A percentile compares a stretch with the other conserved stretches of the same genome.
Conservation (phyloP, 164 flowering plant genomes). For the Pachysandra terminalis region DNA sequence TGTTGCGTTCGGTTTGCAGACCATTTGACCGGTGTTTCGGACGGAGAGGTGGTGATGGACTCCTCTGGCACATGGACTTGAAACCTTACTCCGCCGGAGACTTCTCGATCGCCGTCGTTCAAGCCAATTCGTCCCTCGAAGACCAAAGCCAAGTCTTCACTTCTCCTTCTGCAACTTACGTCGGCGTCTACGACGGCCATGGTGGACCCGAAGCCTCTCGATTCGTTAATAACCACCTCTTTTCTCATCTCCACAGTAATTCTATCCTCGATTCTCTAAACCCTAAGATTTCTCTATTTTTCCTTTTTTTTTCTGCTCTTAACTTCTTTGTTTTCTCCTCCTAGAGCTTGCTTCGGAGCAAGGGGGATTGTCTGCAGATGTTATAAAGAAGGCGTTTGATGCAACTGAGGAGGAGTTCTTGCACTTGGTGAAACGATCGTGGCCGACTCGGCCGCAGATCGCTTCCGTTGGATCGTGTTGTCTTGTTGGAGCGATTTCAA, state of each 20-base stretch:
- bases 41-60: constrained; percentile 28
- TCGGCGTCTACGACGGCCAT: constrained; percentile 52
- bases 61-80: constrained; percentile 50
- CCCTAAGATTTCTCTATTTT: not conserved
- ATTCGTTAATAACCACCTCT: constrained; percentile 37
- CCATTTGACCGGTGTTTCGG: constrained; percentile 36
- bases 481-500: constrained; percentile 53
- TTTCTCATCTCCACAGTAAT: constrained; percentile 42
- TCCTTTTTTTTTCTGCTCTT: not conserved
- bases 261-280: not conserved
- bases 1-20: constrained; percentile 22
- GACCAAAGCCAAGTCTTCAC: constrained; percentile 52
- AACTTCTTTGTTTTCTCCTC: not conserved
- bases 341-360: constrained; percentile 36
- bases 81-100: constrained; percentile 55
- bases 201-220: constrained; percentile 52
- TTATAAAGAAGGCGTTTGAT: constrained; percentile 39
- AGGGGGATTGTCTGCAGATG: constrained; percentile 41
- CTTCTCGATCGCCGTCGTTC: constrained; percentile 61
- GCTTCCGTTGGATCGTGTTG: constrained; percentile 76
- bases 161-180: constrained; percentile 37
- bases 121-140: constrained; percentile 49
- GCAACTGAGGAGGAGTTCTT: constrained; percentile 41
- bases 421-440: constrained; percentile 38
- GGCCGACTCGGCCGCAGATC: constrained; percentile 43